phyloP scores from a whole-genome alignment of 306 rosid genomes.

The Benincasa hispida region DNA sequence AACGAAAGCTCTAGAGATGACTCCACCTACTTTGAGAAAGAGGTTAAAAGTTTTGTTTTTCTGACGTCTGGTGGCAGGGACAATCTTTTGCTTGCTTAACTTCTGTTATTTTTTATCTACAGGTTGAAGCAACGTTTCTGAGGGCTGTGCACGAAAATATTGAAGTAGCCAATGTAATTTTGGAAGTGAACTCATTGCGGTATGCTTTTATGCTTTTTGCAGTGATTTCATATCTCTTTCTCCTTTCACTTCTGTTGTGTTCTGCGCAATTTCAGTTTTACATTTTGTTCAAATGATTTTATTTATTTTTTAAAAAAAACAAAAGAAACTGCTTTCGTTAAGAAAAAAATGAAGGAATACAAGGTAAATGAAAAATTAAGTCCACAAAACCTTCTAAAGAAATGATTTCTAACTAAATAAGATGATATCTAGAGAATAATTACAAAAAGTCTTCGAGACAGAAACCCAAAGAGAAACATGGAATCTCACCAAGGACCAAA shows the following conservation, averaged over 20 bases:
- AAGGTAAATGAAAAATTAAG: no score
- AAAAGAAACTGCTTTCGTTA: no score
- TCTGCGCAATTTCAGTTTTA: neutral
- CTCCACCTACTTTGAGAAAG: conserved; percentile 52
- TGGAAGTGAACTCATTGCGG: conserved; percentile 84
- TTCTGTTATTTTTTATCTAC: conserved; percentile 14
- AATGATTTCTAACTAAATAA: no score
- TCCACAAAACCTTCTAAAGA: no score
- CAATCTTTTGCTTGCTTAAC: neutral
- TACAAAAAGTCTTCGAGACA: no score
- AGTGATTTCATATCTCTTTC: neutral
- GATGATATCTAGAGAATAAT: no score
- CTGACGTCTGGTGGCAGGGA: neutral
- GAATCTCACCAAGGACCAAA: no score
- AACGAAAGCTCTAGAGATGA: conserved; percentile 58
- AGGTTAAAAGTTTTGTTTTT: conserved; percentile 30
- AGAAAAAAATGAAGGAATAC: no score
- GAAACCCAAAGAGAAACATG: no score
- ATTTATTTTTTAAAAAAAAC: neutral
- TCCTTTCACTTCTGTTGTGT: neutral
- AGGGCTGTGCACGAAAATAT: conserved; percentile 90
- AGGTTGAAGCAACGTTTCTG: conserved; percentile 93
- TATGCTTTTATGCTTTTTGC: conserved; percentile 18
- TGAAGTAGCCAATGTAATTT: conserved; percentile 46
- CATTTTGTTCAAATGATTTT: neutral